phyloP scores from a whole-genome alignment of 441 rosid species.

The Isatis lusitanica region DNA sequence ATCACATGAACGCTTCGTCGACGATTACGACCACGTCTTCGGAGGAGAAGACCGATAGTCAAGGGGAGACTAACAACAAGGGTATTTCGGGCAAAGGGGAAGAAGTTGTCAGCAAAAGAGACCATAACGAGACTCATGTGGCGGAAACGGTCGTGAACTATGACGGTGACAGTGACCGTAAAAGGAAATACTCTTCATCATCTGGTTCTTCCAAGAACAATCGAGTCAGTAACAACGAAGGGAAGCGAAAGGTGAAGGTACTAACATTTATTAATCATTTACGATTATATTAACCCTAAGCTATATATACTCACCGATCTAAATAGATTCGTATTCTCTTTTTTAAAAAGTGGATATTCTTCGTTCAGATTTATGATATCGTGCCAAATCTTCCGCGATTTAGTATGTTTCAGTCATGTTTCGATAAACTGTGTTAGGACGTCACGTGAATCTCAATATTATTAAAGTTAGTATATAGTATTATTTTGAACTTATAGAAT shows the following conservation, averaged over 20 bases:
- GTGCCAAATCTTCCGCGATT: background rate
- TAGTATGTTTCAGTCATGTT: background rate
- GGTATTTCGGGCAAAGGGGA: conserved; percentile 30
- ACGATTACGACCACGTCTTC: conserved; percentile 26
- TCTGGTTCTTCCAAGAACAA: conserved; percentile 46
- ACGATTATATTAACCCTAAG: background rate
- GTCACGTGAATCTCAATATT: background rate
- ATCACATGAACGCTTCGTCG: conserved; percentile 30
- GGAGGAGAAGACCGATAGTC: conserved; percentile 23
- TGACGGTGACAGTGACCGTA: conserved; percentile 43
- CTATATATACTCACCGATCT: background rate
- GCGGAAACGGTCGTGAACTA: conserved; percentile 36
- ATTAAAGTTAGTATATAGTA: background rate
- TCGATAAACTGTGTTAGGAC: background rate
- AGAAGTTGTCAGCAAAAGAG: conserved; percentile 55
- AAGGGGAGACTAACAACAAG: conserved; percentile 44
- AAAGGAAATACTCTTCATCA: conserved; percentile 47
- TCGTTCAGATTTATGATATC: background rate
- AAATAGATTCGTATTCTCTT: background rate
- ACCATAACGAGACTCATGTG: conserved; percentile 38
- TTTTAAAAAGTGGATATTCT: background rate
- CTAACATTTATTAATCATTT: background rate
- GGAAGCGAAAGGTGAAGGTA: conserved; percentile 82
- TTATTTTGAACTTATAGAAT: background rate
- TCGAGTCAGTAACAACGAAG: conserved; percentile 44